A percentile compares a stretch with the other conserved stretches of the same genome.
These are phyloP conservation scores for Lactarius hatsudake DNA, from an alignment of 768 basidiomycete genomes.

Conservation along the genomic window DNA sequence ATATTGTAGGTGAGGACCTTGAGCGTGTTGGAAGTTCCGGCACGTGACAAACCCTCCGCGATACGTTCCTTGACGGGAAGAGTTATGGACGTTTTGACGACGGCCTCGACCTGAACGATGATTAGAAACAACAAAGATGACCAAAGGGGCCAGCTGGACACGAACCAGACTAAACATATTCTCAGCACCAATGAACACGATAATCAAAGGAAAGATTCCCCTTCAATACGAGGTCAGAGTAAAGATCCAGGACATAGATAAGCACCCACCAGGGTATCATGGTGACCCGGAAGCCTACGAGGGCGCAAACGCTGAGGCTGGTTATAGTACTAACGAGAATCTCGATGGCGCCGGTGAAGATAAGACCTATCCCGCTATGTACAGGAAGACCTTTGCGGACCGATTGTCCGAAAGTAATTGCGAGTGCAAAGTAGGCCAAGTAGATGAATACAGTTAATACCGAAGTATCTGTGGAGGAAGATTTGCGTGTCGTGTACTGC, in stretches of 20 bases:
- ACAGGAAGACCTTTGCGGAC: conserved; percentile 78
- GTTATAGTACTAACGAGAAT: conserved; percentile 91
- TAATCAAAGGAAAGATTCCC: conserved; percentile 89
- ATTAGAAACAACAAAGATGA: conserved; percentile 30
- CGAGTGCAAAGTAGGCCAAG: conserved; percentile 72
- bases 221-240: conserved; percentile 37
- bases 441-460: conserved; percentile 71
- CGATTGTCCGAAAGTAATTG: conserved; percentile 71
- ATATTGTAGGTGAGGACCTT: conserved; percentile 86
- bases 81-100: conserved; percentile 80
- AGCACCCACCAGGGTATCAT: conserved; percentile 82
- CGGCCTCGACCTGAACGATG: conserved; percentile 70
- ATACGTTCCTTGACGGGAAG: conserved; percentile 90
- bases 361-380: conserved; percentile 87
- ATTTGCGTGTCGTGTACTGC: conserved; percentile 54
- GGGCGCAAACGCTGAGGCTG: conserved; percentile 86
- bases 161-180: conserved; percentile 94
- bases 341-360: conserved; percentile 91
- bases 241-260: conserved; percentile 11
- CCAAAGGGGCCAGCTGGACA: conserved; percentile 18
- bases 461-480: conserved; percentile 47
- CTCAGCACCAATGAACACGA: conserved; percentile 93
- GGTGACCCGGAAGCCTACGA: conserved; percentile 84
- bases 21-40: conserved; percentile 88
- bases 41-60: conserved; percentile 82